Evolutionary conservation across 495 filamentous ascomycete species (phyloP).

Genomic region (Aspergillus egyptiacus): DNA sequence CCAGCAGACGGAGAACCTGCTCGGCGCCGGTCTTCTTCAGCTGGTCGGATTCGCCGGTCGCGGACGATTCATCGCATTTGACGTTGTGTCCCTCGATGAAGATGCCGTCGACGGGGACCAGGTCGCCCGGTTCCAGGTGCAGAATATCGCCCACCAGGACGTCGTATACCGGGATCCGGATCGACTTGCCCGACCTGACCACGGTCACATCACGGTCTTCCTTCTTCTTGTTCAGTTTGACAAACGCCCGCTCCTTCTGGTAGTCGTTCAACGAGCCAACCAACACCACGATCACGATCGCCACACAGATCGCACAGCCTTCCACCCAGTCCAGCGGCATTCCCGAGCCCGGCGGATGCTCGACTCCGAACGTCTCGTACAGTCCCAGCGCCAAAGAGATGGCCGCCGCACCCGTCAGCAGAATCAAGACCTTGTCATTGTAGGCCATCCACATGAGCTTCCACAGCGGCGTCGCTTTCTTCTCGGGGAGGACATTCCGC

Average conservation of each 20-base stretch:
- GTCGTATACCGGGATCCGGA: slow-evolving; percentile 73
- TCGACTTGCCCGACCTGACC: slow-evolving; percentile 66
- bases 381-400: slow-evolving; percentile 83
- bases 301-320: slow-evolving; percentile 65
- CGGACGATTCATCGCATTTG: slow-evolving; percentile 77
- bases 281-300: slow-evolving; percentile 62
- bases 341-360: slow-evolving; percentile 18
- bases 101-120: slow-evolving; percentile 75
- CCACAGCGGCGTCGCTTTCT: slow-evolving; percentile 65
- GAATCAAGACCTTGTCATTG: slow-evolving; percentile 78
- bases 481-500: slow-evolving; percentile 63
- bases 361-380: slow-evolving; percentile 52
- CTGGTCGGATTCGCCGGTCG: slow-evolving; percentile 80
- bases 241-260: slow-evolving; percentile 67
- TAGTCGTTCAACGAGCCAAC: slow-evolving; percentile 65
- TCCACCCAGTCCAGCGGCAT: slow-evolving; percentile 69
- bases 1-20: slow-evolving; percentile 74
- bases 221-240: slow-evolving; percentile 65
- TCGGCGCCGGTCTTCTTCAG: slow-evolving; percentile 66
- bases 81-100: slow-evolving; percentile 68
- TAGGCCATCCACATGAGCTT: slow-evolving; percentile 75
- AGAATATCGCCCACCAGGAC: slow-evolving; percentile 80
- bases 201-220: slow-evolving; percentile 67
- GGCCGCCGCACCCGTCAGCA: slow-evolving; percentile 70
- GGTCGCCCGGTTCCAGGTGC: slow-evolving; percentile 76